Evolutionary conservation across 2,329 filamentous ascomycete genomes (phyloP).

Genomic region (Apiospora marii): DNA sequence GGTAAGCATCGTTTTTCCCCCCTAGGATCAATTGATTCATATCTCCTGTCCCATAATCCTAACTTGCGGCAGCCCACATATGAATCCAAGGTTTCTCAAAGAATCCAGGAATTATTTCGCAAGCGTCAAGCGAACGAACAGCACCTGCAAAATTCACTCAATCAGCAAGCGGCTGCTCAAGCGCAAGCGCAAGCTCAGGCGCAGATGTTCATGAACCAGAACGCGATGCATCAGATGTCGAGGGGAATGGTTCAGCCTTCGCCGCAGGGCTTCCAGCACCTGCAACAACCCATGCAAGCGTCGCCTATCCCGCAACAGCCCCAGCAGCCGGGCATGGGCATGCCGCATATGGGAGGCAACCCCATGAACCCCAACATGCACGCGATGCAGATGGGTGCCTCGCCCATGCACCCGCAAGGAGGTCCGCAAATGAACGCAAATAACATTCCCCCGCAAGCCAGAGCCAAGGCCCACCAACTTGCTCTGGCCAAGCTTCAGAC

Average conservation of each 20-base stretch:
- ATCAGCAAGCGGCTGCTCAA: constrained; percentile 49
- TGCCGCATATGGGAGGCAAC: constrained; percentile 48
- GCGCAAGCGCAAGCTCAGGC: constrained; percentile 49
- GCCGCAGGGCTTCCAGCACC: constrained; percentile 64
- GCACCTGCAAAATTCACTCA: constrained; percentile 58
- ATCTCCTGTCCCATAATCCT: neutral
- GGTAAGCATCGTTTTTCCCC: constrained; percentile 45
- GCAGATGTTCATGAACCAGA: constrained; percentile 60
- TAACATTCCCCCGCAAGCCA: constrained; percentile 53
- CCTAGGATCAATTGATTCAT: neutral
- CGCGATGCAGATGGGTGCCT: constrained; percentile 47
- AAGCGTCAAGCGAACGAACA: constrained; percentile 60
- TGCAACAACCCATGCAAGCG: constrained; percentile 66
- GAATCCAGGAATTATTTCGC: constrained; percentile 57
- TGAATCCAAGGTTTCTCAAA: constrained; percentile 55
- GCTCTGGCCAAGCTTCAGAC: constrained; percentile 50
- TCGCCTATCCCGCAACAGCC: constrained; percentile 59
- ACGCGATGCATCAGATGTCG: constrained; percentile 59
- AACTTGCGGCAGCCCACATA: constrained; percentile 52
- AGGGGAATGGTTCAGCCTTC: constrained; percentile 58
- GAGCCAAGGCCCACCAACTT: constrained; percentile 53
- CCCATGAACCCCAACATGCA: constrained; percentile 41
- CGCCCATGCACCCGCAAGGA: constrained; percentile 34
- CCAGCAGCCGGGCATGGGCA: constrained; percentile 50
- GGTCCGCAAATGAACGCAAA: constrained; percentile 39